Evolutionary conservation across 805 yeast species (phyloP).

Genomic region (Candida arabinofermentans): DNA sequence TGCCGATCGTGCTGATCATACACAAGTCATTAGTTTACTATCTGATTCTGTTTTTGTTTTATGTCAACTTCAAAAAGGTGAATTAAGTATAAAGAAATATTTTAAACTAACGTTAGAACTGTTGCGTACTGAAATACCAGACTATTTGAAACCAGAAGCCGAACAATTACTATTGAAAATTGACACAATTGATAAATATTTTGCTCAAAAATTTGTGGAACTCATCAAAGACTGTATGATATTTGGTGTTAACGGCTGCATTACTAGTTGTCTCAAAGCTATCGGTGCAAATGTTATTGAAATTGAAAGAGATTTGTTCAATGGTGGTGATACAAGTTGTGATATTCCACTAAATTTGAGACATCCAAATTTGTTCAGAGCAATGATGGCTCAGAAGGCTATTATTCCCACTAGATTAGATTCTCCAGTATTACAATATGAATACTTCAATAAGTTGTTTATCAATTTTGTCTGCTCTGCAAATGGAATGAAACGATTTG

Average conservation of each 20-base stretch:
- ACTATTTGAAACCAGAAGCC: conserved; percentile 16
- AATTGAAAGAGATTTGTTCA: conserved; percentile 21
- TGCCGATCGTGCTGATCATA: conserved; percentile 8
- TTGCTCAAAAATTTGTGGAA: conserved; percentile 19
- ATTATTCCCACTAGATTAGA: not conserved
- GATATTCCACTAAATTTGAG: conserved; percentile 15
- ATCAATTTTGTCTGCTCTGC: conserved; percentile 14
- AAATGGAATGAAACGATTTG: conserved; percentile 10
- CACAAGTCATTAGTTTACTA: conserved; percentile 10
- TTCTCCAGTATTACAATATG: conserved; percentile 3
- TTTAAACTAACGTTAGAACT: conserved; percentile 13
- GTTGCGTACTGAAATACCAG: conserved; percentile 14
- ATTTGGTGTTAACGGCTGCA: conserved; percentile 20
- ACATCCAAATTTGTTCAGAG: conserved; percentile 16
- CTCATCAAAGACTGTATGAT: conserved; percentile 24
- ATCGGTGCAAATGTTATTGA: conserved; percentile 16
- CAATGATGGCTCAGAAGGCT: conserved; percentile 11
- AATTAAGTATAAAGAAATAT: conserved; percentile 10
- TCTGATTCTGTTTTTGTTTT: conserved; percentile 19
- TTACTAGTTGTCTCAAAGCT: conserved; percentile 12
- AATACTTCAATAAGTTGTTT: conserved; percentile 17
- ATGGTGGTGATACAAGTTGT: conserved; percentile 10
- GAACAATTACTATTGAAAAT: conserved; percentile 5
- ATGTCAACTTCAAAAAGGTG: conserved; percentile 9
- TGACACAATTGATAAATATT: conserved; percentile 10